Conservation (phyloP, 164 flowering plant genomes). For the Stephania cephalantha region DNA sequence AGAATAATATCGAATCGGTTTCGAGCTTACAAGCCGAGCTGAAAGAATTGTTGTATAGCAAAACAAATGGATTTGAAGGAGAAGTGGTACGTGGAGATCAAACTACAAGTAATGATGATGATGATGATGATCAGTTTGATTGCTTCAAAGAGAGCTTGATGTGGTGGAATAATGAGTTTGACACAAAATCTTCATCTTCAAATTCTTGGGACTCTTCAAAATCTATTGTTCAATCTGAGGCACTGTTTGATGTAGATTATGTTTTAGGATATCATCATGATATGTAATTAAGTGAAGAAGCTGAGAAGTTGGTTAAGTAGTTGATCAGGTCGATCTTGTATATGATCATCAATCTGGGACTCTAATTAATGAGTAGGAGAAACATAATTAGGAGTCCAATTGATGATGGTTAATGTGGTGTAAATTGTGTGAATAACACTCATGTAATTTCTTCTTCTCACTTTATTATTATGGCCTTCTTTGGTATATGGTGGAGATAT, state of each 20-base stretch:
- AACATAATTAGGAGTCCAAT: constrained; percentile 8
- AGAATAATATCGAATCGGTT: constrained; percentile 8
- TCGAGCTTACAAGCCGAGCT: constrained; percentile 43
- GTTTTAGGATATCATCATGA: constrained; percentile 34
- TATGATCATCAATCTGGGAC: not conserved
- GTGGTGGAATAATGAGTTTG: constrained; percentile 58
- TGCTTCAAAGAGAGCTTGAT: constrained; percentile 34
- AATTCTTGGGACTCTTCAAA: constrained; percentile 64
- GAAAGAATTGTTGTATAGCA: constrained; percentile 33
- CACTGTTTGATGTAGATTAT: constrained; percentile 46
- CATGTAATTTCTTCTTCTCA: not conserved
- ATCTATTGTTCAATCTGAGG: constrained; percentile 29
- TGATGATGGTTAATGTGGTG: constrained; percentile 7
- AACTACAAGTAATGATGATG: not conserved
- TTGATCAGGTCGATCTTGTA: constrained; percentile 8
- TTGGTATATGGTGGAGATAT: too few relatives aligned
- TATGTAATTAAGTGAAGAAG: not conserved
- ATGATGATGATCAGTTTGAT: constrained; percentile 27
- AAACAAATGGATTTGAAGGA: constrained; percentile 12
- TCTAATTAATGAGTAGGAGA: not conserved
- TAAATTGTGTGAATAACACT: constrained; percentile 24
- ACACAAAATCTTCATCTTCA: constrained; percentile 45
- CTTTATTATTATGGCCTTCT: not conserved
- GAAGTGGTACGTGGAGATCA: constrained; percentile 21
- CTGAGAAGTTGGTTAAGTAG: not conserved